Evolutionary conservation across 371 early-diverging fungal species (phyloP), one percentile per base, ranked within the genome.

Genomic region (Apophysomyces trapeziformis): DNA sequence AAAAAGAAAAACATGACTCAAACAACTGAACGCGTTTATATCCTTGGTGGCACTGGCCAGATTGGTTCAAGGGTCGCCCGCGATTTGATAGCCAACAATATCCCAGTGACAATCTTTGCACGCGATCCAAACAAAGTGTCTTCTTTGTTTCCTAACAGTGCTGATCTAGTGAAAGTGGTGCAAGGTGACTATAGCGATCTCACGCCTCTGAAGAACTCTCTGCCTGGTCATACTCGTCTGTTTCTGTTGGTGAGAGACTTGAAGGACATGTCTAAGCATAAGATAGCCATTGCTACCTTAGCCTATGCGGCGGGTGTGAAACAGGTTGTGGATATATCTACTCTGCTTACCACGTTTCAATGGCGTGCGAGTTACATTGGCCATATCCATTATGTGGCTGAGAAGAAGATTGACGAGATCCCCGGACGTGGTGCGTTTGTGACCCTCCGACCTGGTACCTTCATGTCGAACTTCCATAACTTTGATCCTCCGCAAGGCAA

Each of bases 21-120:
- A 5, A 38, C 13, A 18, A 16, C 16, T 41, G 70, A 74, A 38
- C 64, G 65, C 1, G 58, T 76, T 4, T 76, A 66, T 47, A 47
- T 79, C 26, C 18, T 79, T 32, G 76, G 79, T 5, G 76, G 67
- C 16, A 74, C 79, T 14, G 79, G 77, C 37, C 67, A 74, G n/a
- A 64, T 72, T 61, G 79, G 76, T 11, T 26, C 38, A 4, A 59
- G 45, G 5, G 32, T 56, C 21, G 73, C 72, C 0, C 13, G 57
- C 13, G 68, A 68, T 13, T 60, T 79, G 1, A 38, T 71, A 5
- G 59, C 56, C 8, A 61, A 68, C 3, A 54, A 58, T 1, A 65
- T 26, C 32, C 32, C 32, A 26, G 32, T 26, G 32, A 26, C 32
- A 26, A 26, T 26, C 32, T 26, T 26, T 54, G 65, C 69, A n/a